Percentiles rank a stretch among this genome's conserved stretches.
These are phyloP conservation scores for Symmetrospora coprosmae DNA, from an alignment of 768 basidiomycete genomes.

Conservation along the genomic window DNA sequence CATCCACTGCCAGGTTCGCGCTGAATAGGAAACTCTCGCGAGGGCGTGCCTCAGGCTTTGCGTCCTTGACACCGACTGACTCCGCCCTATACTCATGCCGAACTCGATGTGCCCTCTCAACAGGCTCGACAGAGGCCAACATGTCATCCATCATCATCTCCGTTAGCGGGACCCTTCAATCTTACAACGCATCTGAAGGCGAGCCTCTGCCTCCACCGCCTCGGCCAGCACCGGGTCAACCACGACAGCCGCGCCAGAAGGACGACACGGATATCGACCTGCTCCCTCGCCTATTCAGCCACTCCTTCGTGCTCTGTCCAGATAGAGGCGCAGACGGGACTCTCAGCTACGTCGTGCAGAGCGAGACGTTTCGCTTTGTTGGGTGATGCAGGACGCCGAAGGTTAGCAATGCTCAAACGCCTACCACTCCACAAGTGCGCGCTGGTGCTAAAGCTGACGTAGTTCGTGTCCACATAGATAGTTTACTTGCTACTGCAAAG, in stretches of 20 bases:
- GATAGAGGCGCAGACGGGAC: not conserved
- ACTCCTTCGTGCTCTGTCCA: conserved; percentile 10
- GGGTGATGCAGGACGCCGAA: no score
- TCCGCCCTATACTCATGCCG: not conserved
- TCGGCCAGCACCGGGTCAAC: not conserved
- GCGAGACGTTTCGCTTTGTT: conserved; percentile 20
- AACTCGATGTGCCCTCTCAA: not conserved
- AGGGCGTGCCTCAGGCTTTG: not conserved
- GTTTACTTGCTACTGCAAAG: no score
- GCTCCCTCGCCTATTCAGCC: conserved; percentile 9
- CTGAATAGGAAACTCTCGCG: not conserved
- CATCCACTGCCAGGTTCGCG: conserved; percentile 21
- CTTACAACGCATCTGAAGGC: conserved; percentile 9
- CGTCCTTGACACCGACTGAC: not conserved
- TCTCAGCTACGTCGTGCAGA: conserved; percentile 3
- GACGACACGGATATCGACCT: not conserved
- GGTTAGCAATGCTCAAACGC: no score
- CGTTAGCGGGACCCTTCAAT: conserved; percentile 7
- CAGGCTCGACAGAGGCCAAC: not conserved
- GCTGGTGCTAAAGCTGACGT: no score
- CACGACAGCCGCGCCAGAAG: not conserved
- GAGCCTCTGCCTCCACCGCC: conserved; percentile 1
- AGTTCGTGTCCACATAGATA: no score
- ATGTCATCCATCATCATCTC: not conserved
- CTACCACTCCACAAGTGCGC: no score